A percentile compares a stretch with the other conserved stretches of the same genome.
Conservation (phyloP, 2,329 filamentous ascomycete genomes). For the Arthrobotrys musiformis region DNA sequence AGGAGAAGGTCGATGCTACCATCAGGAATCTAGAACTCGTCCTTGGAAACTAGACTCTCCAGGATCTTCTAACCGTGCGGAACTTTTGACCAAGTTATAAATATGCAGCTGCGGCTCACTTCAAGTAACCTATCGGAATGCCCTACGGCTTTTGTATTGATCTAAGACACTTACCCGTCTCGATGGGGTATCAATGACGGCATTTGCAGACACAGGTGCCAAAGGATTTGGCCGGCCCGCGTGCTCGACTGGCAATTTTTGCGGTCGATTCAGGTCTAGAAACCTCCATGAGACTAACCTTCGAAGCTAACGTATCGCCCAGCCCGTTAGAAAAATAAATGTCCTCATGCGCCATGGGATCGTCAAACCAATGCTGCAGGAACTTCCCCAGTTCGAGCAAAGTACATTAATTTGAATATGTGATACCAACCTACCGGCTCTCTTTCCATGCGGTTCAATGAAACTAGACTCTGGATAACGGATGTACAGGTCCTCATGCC, state of each 20-base stretch:
- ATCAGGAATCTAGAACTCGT: background rate
- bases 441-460: constrained; percentile 20
- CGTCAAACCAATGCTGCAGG: constrained; percentile 14
- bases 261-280: background rate
- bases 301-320: constrained; percentile 20
- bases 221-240: background rate
- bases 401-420: constrained; percentile 35
- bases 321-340: constrained; percentile 18
- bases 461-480: constrained; percentile 14
- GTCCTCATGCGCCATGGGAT: constrained; percentile 27
- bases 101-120: background rate
- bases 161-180: constrained; percentile 14
- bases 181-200: constrained; percentile 23
- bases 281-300: background rate
- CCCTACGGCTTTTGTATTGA: background rate
- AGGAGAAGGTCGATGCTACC: background rate
- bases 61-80: background rate
- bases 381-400: constrained; percentile 1
- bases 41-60: background rate
- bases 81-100: background rate
- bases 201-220: background rate
- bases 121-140: background rate
- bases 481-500: constrained; percentile 9
- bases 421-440: constrained; percentile 21
- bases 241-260: background rate